These are phyloP conservation scores for Starmerella davenportii DNA, from an alignment of 805 yeast species.

Conservation along the genomic window DNA sequence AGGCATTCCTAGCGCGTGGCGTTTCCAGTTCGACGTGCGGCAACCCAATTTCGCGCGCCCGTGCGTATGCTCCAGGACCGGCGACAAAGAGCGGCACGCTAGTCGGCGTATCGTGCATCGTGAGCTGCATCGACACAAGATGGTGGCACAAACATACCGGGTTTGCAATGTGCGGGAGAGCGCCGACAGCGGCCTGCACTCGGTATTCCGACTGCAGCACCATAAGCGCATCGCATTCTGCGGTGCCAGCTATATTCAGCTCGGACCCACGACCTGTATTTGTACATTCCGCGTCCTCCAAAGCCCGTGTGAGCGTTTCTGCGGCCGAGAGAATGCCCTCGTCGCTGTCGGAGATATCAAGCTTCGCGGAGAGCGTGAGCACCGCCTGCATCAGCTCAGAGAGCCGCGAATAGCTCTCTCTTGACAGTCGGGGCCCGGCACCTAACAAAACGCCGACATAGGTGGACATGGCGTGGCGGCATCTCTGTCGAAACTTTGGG, in stretches of 20 bases:
- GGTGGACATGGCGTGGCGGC: background rate
- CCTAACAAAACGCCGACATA: conserved; percentile 8
- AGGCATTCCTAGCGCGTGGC: conserved; percentile 7
- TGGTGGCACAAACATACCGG: conserved; percentile 19
- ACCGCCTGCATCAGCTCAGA: background rate
- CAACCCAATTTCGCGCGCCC: conserved; percentile 13
- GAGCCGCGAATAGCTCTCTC: background rate
- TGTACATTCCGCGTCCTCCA: conserved; percentile 24
- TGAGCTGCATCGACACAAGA: conserved; percentile 1
- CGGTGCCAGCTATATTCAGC: conserved; percentile 20
- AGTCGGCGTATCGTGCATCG: background rate
- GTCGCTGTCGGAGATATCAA: background rate
- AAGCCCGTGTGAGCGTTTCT: conserved; percentile 6
- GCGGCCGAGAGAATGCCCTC: conserved; percentile 1
- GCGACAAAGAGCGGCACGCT: conserved; percentile 19
- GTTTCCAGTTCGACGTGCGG: conserved; percentile 10
- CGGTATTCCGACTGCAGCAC: conserved; percentile 9
- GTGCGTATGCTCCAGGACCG: conserved; percentile 22
- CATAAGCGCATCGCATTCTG: conserved; percentile 28
- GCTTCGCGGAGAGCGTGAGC: background rate
- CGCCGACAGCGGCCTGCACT: conserved; percentile 22
- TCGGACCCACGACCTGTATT: conserved; percentile 29
- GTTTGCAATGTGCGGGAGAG: conserved; percentile 18
- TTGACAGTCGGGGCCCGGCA: conserved; percentile 4
- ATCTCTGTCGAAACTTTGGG: no score